phyloP scores from a whole-genome alignment of 768 basidiomycete species.

The Termitomyces sp. region DNA sequence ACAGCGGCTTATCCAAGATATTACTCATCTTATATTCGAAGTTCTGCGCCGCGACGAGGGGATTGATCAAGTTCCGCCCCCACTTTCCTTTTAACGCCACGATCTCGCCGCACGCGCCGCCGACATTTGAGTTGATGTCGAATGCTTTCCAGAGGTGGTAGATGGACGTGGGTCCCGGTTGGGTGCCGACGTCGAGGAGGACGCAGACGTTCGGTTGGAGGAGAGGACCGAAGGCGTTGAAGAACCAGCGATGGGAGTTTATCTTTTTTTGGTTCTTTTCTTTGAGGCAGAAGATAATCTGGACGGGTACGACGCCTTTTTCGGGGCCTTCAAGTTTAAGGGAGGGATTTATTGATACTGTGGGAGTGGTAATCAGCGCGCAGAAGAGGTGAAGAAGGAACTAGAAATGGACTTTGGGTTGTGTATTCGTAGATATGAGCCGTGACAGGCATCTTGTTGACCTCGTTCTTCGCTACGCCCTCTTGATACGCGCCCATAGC shows the following conservation, averaged over 20 bases:
- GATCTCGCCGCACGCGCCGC: conserved; percentile 95
- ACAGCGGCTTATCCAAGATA: conserved; percentile 86
- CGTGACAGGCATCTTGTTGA: conserved; percentile 77
- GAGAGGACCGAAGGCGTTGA: conserved; percentile 81
- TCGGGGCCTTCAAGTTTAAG: conserved; percentile 80
- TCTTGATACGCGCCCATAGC: conserved; percentile 96
- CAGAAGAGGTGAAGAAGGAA: too few relatives aligned
- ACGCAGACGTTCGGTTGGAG: conserved; percentile 91
- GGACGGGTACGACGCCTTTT: conserved; percentile 80
- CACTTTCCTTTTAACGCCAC: conserved; percentile 87
- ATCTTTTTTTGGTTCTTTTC: conserved; percentile 96
- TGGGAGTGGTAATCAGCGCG: neutral
- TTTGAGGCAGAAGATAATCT: conserved; percentile 88
- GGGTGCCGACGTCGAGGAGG: conserved; percentile 76
- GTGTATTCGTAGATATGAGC: conserved; percentile 96
- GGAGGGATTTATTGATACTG: conserved; percentile 67
- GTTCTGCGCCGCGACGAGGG: conserved; percentile 86
- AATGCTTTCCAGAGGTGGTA: conserved; percentile 96
- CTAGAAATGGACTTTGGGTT: conserved; percentile 46
- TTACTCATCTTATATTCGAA: conserved; percentile 95
- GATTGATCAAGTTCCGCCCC: conserved; percentile 74
- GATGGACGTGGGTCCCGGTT: conserved; percentile 83
- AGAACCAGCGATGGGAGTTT: conserved; percentile 93
- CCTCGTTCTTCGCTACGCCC: conserved; percentile 81
- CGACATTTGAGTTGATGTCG: conserved; percentile 86